These are phyloP conservation scores for Suillus subaureus DNA, from an alignment of 768 basidiomycete genomes.

Conservation along the genomic window DNA sequence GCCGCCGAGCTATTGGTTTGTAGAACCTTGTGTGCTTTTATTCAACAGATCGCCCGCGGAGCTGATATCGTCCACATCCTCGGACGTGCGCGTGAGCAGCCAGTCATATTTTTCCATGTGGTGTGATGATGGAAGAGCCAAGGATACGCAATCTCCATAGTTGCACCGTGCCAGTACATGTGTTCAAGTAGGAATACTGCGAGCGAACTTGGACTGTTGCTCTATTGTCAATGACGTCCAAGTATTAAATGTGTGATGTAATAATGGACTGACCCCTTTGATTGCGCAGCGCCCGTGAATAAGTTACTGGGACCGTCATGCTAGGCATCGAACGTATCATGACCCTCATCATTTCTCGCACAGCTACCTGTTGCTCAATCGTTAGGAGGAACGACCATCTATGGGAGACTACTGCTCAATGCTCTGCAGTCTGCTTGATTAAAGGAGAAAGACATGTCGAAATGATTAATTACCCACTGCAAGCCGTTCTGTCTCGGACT, in stretches of 20 bases:
- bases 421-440: not conserved
- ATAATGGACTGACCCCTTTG: not conserved
- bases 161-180: not conserved
- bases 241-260: not conserved
- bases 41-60: not conserved
- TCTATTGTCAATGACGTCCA: not conserved
- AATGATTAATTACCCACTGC: not conserved
- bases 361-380: not conserved
- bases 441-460: not conserved
- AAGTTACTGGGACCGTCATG: not conserved
- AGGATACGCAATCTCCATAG: not conserved
- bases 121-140: not conserved
- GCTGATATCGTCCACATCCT: slow-evolving; percentile 1
- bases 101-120: not conserved
- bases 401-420: not conserved
- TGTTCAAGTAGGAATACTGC: not conserved
- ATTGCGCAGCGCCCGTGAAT: not conserved
- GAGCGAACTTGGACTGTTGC: not conserved
- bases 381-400: not conserved
- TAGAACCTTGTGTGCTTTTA: not conserved
- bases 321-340: not conserved
- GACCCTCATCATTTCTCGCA: not conserved
- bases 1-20: not conserved
- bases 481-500: not conserved
- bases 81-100: not conserved